Percentiles rank a stretch among this genome's conserved stretches.
These are phyloP conservation scores for Populus euphratica DNA, from an alignment of 345 rosid genomes.

Conservation along the genomic window DNA sequence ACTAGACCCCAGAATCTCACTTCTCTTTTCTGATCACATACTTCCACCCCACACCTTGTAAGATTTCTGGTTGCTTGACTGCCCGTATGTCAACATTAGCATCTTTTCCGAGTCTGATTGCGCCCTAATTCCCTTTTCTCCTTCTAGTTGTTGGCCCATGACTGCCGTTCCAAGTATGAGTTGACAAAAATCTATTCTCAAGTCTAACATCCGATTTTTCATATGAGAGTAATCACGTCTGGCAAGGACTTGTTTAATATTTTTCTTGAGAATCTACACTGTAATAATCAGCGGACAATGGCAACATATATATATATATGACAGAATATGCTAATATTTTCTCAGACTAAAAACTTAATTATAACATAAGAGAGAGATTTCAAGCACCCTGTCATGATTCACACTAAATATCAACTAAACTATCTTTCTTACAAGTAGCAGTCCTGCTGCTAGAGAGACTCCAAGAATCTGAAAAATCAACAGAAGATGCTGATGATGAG, in stretches of 20 bases:
- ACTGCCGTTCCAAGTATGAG: neutral
- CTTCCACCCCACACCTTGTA: neutral
- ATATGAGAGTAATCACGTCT: neutral
- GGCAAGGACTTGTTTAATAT: neutral
- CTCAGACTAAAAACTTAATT: neutral
- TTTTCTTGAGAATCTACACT: neutral
- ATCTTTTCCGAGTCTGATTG: neutral
- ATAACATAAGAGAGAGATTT: neutral
- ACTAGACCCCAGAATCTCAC: too few relatives aligned
- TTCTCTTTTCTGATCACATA: neutral
- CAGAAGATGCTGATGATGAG: conserved; percentile 22
- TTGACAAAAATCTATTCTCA: neutral
- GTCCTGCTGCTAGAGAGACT: conserved; percentile 44
- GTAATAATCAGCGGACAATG: neutral
- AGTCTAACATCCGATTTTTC: neutral
- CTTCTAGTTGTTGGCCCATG: neutral
- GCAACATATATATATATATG: neutral
- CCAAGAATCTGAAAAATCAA: conserved; percentile 47
- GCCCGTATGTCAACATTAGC: neutral
- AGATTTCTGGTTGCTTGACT: neutral
- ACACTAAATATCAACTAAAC: conserved; percentile 8
- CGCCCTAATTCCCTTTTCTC: neutral
- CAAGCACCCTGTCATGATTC: neutral
- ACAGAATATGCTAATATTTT: neutral
- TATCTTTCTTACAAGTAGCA: conserved; percentile 36